A percentile compares a stretch with the other conserved stretches of the same genome.
Conservation (phyloP, 805 yeast genomes). For the Candida awuae region DNA sequence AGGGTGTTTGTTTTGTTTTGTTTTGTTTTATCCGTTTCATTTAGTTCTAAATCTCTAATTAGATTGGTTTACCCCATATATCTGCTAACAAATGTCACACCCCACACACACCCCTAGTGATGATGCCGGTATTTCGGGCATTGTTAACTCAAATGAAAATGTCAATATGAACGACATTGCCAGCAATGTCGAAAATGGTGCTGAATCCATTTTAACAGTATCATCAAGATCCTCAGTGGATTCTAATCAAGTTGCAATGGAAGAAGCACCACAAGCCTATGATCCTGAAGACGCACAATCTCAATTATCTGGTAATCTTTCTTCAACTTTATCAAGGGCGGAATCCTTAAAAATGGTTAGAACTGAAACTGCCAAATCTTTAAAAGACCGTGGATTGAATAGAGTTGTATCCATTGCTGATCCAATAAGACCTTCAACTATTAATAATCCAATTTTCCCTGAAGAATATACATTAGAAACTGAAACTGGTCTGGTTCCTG, state of each 20-base stretch:
- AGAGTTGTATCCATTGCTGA: conserved; percentile 48
- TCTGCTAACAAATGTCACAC: too few relatives aligned
- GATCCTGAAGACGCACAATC: conserved; percentile 43
- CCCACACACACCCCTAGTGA: too few relatives aligned
- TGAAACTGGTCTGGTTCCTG: conserved; percentile 80
- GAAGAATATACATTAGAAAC: conserved; percentile 90
- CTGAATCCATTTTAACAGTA: conserved; percentile 1
- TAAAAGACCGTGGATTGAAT: conserved; percentile 54
- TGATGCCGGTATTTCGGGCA: too few relatives aligned
- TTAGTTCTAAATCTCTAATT: too few relatives aligned
- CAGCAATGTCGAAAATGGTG: neutral
- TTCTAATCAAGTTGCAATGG: neutral
- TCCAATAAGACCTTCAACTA: conserved; percentile 44
- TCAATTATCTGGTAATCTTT: conserved; percentile 29
- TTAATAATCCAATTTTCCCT: conserved; percentile 71
- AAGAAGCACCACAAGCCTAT: conserved; percentile 31
- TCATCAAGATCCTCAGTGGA: conserved; percentile 8
- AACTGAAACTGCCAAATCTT: conserved; percentile 70
- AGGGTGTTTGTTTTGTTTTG: neutral
- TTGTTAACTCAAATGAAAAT: neutral
- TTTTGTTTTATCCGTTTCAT: too few relatives aligned
- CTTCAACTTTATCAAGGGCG: conserved; percentile 24
- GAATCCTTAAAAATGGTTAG: conserved; percentile 36
- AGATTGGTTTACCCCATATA: too few relatives aligned
- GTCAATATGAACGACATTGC: neutral